These are phyloP conservation scores for Phytophthora chlamydospora DNA, from an alignment of 352 stramenopile species.

Conservation along the genomic window DNA sequence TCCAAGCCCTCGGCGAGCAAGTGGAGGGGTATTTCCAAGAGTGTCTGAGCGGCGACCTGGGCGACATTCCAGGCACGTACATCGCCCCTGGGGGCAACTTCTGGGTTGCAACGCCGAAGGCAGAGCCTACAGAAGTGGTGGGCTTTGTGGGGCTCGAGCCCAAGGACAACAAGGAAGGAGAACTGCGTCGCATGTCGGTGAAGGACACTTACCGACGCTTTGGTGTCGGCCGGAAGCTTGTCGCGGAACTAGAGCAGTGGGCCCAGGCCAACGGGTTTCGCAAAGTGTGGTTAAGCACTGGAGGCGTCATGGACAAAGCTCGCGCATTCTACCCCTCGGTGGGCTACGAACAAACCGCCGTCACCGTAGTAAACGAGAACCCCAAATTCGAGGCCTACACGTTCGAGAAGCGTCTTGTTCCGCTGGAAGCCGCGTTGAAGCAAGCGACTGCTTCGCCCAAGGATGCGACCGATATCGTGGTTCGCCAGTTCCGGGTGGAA, in stretches of 20 bases:
- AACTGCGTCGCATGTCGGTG: constrained; percentile 54
- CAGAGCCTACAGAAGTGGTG: constrained; percentile 23
- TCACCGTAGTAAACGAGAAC: constrained; percentile 25
- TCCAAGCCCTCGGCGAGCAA: constrained; percentile 18
- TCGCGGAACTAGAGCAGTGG: constrained; percentile 50
- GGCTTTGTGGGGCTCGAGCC: constrained; percentile 40
- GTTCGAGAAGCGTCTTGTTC: constrained; percentile 32
- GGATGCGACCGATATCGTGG: constrained; percentile 5
- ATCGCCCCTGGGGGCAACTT: constrained; percentile 49
- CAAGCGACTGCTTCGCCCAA: neutral
- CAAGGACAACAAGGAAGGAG: constrained; percentile 31
- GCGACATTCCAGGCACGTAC: constrained; percentile 45
- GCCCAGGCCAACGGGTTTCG: constrained; percentile 20
- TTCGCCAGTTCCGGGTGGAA: constrained; percentile 22
- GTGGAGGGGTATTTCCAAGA: constrained; percentile 27
- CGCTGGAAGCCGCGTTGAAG: no score
- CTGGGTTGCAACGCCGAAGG: constrained; percentile 43
- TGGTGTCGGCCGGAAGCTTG: constrained; percentile 42
- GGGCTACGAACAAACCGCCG: constrained; percentile 29
- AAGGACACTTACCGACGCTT: constrained; percentile 38
- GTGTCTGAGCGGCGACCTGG: constrained; percentile 38
- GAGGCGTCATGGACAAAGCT: constrained; percentile 31
- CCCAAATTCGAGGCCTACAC: constrained; percentile 34
- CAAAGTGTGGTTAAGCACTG: constrained; percentile 47
- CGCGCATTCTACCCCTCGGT: constrained; percentile 38